Evolutionary conservation across 169 alveolate species (phyloP).

Genomic region (Eimeria necatrix): DNA sequence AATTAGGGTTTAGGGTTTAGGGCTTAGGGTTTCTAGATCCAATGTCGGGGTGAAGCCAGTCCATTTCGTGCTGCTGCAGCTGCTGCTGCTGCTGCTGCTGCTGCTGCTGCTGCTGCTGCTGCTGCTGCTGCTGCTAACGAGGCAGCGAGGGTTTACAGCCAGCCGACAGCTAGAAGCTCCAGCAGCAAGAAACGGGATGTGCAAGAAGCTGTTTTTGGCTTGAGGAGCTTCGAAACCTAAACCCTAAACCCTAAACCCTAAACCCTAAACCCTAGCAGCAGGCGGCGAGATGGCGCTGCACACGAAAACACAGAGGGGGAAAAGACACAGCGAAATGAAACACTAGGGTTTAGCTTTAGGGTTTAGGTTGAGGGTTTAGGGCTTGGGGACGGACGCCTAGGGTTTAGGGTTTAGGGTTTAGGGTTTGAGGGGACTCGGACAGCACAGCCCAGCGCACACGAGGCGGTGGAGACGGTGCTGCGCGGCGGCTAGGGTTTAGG

Average conservation of each 20-base stretch:
- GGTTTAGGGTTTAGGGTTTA: constrained; percentile 31
- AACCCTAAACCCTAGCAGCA: not conserved
- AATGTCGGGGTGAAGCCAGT: not conserved
- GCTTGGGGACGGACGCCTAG: not conserved
- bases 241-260: too few species aligned
- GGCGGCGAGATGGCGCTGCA: not conserved
- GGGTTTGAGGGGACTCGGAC: not conserved
- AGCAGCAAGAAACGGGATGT: not conserved
- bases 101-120: not conserved
- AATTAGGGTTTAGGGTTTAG: not conserved
- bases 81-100: constrained; percentile 22
- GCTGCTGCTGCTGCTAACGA: constrained; percentile 10
- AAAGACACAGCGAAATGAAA: not conserved
- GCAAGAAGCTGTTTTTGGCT: not conserved
- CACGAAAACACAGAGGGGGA: not conserved
- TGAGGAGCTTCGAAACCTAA: not conserved
- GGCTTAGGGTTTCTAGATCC: not conserved
- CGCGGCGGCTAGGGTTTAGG: too few species aligned
- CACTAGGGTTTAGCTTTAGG: not conserved
- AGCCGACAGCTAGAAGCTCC: not conserved
- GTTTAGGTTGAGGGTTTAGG: not conserved
- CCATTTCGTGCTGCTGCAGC: not conserved
- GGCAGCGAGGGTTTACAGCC: not conserved
- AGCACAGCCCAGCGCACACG: too few species aligned
- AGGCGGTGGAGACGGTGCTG: too few species aligned